These are phyloP conservation scores for Vitis hybrid DNA, from an alignment of 177 flowering plant species.

Conservation along the genomic window DNA sequence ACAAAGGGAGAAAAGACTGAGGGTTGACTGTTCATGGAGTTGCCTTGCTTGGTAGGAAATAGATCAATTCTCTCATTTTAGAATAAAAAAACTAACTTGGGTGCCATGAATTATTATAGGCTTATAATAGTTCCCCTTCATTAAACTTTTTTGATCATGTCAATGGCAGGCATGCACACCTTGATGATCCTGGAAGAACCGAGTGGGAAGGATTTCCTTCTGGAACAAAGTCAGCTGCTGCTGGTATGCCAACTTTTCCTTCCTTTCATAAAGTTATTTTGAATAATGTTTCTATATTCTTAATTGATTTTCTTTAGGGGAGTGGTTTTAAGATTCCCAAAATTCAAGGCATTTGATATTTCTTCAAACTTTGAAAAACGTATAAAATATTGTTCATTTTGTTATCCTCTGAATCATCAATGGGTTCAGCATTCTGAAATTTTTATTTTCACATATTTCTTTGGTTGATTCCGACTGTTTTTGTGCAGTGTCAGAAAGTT, in stretches of 20 bases:
- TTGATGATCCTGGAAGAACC: conserved; percentile 94
- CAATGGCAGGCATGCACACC: conserved; percentile 77
- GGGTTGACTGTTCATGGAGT: no score
- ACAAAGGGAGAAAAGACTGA: no score
- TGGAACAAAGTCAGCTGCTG: conserved; percentile 98
- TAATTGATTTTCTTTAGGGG: no score
- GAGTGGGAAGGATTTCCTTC: conserved; percentile 99
- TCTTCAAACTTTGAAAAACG: no score
- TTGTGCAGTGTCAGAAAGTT: neutral
- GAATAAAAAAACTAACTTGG: neutral
- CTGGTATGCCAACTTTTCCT: conserved; percentile 43
- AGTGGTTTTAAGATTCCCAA: no score
- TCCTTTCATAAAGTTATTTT: neutral
- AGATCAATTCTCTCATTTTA: neutral
- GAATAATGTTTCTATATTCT: no score
- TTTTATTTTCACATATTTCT: no score
- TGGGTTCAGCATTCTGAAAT: no score
- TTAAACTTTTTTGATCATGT: conserved; percentile 2
- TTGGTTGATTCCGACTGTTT: no score
- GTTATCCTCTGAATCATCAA: no score
- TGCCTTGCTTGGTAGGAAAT: neutral
- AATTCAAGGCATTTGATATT: no score
- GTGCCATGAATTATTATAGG: neutral
- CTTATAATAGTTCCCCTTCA: neutral
- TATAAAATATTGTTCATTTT: no score